Base-by-base conservation (phyloP, 164 flowering plant species). In the Echeveria elegans region DNA sequence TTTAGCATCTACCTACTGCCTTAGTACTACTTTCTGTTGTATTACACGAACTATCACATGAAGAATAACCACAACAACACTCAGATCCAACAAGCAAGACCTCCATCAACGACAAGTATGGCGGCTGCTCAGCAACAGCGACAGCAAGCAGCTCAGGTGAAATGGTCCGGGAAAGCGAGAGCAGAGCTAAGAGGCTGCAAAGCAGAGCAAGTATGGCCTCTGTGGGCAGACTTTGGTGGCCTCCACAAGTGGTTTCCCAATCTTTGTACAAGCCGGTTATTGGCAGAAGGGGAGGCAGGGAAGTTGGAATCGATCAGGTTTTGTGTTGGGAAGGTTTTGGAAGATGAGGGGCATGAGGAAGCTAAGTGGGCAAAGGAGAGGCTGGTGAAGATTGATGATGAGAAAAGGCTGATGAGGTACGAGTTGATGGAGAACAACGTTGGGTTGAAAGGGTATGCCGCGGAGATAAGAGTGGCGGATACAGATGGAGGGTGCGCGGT, bases 381-480 rank as follows among this genome's bases (percentile, higher is more conserved):
- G 63, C 68, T 70, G 28, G 36, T 70, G 21, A 31, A 29, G 29
- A 67, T 84, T 12, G 81, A 83, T 73, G 62, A 69, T 0, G 56
- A 21, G 14, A 56, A 70, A 6, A 72, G 60, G 52, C 59, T 65
- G 4, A 53, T 88, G 1, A 76, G 72, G 50, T 88, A 88, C 40
- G 85, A 85, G 78, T 77, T 86, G 0, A 69, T 83, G 6, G 89
- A 85, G 36, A 65, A 72, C 63, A 88, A 82, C 59, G 71, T 83
- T 9, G 89, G 91, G 40, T 83, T 88, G 73, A 66, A 75, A 50
- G 78, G 82, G 0, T 88, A 88, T 38, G 76, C 76, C 2, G 71
- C 89, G 36, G 80, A 80, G 52, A 66, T 82, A 43, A 76, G 67
- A 69, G 63, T 82, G 34, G 16, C 59, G 43, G 47, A 72, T 29